Evolutionary conservation across 225 moss, liverwort and hornwort genomes (phyloP).

Genomic region (Physcomitrellopsis africana): DNA sequence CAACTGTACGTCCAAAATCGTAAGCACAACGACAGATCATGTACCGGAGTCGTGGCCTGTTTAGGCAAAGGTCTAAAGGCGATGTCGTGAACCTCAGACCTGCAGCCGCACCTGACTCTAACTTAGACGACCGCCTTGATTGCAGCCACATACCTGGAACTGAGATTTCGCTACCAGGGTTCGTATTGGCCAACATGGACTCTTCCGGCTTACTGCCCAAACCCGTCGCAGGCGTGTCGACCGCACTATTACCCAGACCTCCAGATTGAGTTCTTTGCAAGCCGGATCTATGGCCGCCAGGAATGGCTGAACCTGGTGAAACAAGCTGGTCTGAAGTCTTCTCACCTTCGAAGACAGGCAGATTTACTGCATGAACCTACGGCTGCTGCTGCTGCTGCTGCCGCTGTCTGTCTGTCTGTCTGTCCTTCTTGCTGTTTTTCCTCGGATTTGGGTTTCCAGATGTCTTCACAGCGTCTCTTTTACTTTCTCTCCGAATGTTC

Average conservation of each 20-base stretch:
- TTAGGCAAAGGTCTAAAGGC: neutral
- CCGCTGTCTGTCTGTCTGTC: no score
- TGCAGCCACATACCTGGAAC: slow-evolving; percentile 48
- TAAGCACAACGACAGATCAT: neutral
- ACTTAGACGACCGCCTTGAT: slow-evolving; percentile 14
- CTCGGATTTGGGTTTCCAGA: slow-evolving; percentile 49
- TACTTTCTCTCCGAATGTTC: slow-evolving; percentile 59
- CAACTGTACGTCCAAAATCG: slow-evolving; percentile 1
- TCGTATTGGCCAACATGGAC: slow-evolving; percentile 35
- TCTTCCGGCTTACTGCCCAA: slow-evolving; percentile 46
- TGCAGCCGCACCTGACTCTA: slow-evolving; percentile 20
- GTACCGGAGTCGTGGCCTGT: neutral
- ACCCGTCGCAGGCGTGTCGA: slow-evolving; percentile 53
- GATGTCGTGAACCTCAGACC: slow-evolving; percentile 16
- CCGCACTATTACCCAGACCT: slow-evolving; percentile 43
- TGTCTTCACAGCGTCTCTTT: slow-evolving; percentile 67
- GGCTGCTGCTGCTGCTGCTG: slow-evolving; percentile 49
- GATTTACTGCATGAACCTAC: slow-evolving; percentile 31
- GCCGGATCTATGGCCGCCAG: slow-evolving; percentile 34
- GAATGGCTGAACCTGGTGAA: slow-evolving; percentile 23
- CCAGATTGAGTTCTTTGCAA: slow-evolving; percentile 59
- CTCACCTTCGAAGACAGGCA: slow-evolving; percentile 37
- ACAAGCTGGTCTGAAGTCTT: slow-evolving; percentile 38
- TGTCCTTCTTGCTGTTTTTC: slow-evolving; percentile 74
- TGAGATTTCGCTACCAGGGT: slow-evolving; percentile 30